Conservation (phyloP, 2,329 filamentous ascomycete species). For the Microsporum canis region DNA sequence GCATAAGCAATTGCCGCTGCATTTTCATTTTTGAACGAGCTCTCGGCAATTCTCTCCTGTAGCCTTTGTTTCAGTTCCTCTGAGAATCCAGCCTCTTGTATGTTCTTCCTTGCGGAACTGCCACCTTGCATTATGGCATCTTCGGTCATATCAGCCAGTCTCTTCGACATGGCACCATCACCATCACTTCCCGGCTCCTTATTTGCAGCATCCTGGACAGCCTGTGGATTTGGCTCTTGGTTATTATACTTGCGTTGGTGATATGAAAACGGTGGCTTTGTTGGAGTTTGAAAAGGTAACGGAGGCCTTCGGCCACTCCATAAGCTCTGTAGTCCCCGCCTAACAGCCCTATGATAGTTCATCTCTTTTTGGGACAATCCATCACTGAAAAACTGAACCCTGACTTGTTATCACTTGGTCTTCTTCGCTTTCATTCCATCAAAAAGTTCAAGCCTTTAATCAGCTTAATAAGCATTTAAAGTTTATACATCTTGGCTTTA, state of each 20-base stretch:
- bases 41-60: conserved; percentile 47
- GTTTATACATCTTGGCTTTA: not conserved
- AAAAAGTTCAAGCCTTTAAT: not conserved
- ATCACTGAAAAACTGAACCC: not conserved
- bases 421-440: not conserved
- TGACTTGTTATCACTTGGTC: not conserved
- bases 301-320: not conserved
- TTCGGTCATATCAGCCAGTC: conserved; percentile 50
- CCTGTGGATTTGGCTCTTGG: not conserved
- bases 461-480: not conserved
- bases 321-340: not conserved
- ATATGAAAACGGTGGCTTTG: not conserved
- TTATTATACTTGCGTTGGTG: not conserved
- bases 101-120: conserved; percentile 43
- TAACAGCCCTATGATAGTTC: not conserved
- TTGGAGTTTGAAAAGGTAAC: not conserved
- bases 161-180: conserved; percentile 45
- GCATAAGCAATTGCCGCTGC: conserved; percentile 43
- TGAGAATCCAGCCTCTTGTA: conserved; percentile 53
- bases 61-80: conserved; percentile 48
- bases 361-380: not conserved
- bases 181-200: not conserved
- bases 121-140: conserved; percentile 46
- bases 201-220: not conserved
- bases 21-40: conserved; percentile 45